phyloP scores from a whole-genome alignment of 2,329 filamentous ascomycete species.

The Xylogone sp. region DNA sequence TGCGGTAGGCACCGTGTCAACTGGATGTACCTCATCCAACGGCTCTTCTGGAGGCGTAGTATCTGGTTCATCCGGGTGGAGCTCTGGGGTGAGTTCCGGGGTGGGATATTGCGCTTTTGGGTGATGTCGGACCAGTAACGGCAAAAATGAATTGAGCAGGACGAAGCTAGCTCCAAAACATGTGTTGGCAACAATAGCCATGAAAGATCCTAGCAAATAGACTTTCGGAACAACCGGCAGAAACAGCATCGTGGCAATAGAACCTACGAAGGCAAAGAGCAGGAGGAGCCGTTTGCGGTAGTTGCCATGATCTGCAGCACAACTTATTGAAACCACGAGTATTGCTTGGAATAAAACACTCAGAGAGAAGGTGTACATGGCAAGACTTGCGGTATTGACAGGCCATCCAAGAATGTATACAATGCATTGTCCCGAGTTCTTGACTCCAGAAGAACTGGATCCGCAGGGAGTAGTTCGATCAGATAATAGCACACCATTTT shows the following conservation, averaged over 20 bases:
- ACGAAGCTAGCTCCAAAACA: constrained; percentile 96
- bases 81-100: constrained; percentile 20
- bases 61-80: constrained; percentile 7
- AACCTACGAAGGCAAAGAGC: constrained; percentile 78
- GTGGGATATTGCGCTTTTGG: constrained; percentile 31
- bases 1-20: constrained; percentile 42
- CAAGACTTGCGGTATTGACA: constrained; percentile 94
- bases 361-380: constrained; percentile 96
- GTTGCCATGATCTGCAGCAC: constrained; percentile 88
- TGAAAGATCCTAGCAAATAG: constrained; percentile 76
- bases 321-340: constrained; percentile 93
- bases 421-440: constrained; percentile 66
- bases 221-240: constrained; percentile 70
- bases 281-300: constrained; percentile 87
- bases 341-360: constrained; percentile 87
- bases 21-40: constrained; percentile 7
- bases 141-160: constrained; percentile 90
- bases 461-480: constrained; percentile 75
- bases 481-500: constrained; percentile 81
- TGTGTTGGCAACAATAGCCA: constrained; percentile 89
- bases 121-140: constrained; percentile 84
- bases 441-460: constrained; percentile 44
- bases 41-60: constrained; percentile 15
- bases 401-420: constrained; percentile 77
- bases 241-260: constrained; percentile 83